phyloP scores from a whole-genome alignment of 108 stramenopile genomes.

The Discostella stelligeroides region DNA sequence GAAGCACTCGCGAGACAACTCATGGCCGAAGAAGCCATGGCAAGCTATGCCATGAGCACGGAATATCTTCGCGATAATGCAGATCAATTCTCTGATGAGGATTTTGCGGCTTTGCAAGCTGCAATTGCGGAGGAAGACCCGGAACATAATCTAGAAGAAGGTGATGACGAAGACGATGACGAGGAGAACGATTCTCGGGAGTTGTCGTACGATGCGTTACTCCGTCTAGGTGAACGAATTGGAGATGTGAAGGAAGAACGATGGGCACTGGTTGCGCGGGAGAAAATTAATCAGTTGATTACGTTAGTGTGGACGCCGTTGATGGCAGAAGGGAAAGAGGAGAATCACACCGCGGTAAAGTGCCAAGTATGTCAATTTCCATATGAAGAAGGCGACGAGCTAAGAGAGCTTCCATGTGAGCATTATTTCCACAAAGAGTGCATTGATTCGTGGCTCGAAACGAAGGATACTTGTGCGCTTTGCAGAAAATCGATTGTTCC shows the following conservation, averaged over 20 bases:
- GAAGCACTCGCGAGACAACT: constrained; percentile 80
- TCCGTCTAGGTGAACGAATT: constrained; percentile 75
- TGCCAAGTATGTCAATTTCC: constrained; percentile 91
- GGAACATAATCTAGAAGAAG: constrained; percentile 32
- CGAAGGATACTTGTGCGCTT: constrained; percentile 89
- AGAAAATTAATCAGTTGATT: constrained; percentile 64
- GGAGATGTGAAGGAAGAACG: constrained; percentile 89
- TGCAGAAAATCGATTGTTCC: constrained; percentile 76
- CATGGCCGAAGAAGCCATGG: constrained; percentile 93
- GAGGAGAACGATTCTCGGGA: constrained; percentile 38
- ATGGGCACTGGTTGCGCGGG: constrained; percentile 65
- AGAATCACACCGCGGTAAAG: constrained; percentile 76
- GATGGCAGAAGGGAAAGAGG: constrained; percentile 50
- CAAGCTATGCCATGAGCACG: constrained; percentile 57
- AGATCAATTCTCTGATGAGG: constrained; percentile 77
- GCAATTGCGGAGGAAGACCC: constrained; percentile 79
- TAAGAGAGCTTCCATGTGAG: constrained; percentile 76
- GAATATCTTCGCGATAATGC: constrained; percentile 66
- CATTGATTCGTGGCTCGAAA: constrained; percentile 84
- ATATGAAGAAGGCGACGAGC: constrained; percentile 74
- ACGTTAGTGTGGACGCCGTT: constrained; percentile 42
- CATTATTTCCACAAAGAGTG: constrained; percentile 92
- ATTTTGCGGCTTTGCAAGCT: constrained; percentile 76
- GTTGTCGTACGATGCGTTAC: constrained; percentile 70
- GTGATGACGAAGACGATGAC: constrained; percentile 37